Evolutionary conservation across 768 basidiomycete species (phyloP), one percentile per base, ranked within the genome.

Genomic region (Termitomyces sp.): DNA sequence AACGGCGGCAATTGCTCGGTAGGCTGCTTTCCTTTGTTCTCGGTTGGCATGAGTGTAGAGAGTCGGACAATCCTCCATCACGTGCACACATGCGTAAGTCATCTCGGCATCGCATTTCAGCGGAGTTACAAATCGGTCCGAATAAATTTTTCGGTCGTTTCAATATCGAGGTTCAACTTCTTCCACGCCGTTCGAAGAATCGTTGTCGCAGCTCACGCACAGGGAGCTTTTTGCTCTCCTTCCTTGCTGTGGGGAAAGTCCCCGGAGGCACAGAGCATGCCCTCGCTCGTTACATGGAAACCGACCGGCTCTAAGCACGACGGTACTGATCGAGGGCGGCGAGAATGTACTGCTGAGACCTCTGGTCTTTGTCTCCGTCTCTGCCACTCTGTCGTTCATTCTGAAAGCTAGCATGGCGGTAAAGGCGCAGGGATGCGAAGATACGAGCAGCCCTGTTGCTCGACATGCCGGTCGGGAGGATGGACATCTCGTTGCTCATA

Each of bases 191-290:
- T 77, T 71, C 70, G 81, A 88, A 88, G 87, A 82, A 88, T 83
- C 87, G 88, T 83, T 71, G 71, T 90, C 88, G 83, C 88, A 90
- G 88, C 82, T 79, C 71, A 79, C 88, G 75, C 69, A 88, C 88
- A 78, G 80, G 75, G 75, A 78, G 78, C 71, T 61, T 55, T 56
- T 53, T 54, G 67, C 74, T 77, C 76, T 77, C 72, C 58, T 53
- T 59, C 77, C 73, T 59, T 61, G 85, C 88, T 90, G 88, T 85
- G 88, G 88, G 88, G 87, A 90, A 90, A 90, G 88, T 90, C 88
- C 86, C 88, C 88, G 88, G 88, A 90, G 88, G 80, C 70, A 79
- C 85, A 85, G 87, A 88, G 82, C 66, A 71, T 77, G 70, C 74
- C 73, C 76, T 80, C 74, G 68, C 72, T 75, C 75, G 60, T 50